A percentile compares a stretch with the other conserved stretches of the same genome.
phyloP scores from a whole-genome alignment of 1,284 basidiomycete species.

The Ceratobasidium sp. region DNA sequence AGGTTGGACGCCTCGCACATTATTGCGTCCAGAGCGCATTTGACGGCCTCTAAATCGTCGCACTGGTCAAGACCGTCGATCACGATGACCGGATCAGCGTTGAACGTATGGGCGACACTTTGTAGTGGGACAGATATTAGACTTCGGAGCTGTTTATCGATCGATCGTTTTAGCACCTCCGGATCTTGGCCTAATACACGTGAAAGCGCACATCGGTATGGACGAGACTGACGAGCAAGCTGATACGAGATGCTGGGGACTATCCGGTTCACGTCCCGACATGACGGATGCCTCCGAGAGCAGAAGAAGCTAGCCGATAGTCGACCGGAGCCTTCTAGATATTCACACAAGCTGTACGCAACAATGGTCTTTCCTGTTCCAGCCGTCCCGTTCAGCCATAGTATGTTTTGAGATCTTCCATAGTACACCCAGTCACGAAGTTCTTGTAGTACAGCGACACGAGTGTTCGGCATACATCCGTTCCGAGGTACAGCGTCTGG shows the following conservation, averaged over 20 bases:
- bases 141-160: neutral
- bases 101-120: neutral
- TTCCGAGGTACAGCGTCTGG: neutral
- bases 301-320: slow-evolving; percentile 24
- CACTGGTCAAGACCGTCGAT: slow-evolving; percentile 33
- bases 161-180: neutral
- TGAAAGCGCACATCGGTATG: neutral
- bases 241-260: neutral
- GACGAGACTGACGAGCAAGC: slow-evolving; percentile 1
- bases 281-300: neutral
- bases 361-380: slow-evolving; percentile 12
- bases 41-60: neutral
- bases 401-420: neutral
- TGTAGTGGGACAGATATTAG: neutral
- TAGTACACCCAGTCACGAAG: neutral
- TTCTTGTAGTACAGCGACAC: neutral
- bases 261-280: neutral
- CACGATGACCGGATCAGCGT: neutral
- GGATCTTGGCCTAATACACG: neutral
- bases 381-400: slow-evolving; percentile 11
- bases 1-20: no score
- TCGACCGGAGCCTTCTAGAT: neutral
- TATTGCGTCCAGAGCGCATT: neutral
- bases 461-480: slow-evolving; percentile 9
- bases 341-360: neutral